Base-by-base conservation (phyloP, 495 filamentous ascomycete genomes). In the Oidiodendron maius region DNA sequence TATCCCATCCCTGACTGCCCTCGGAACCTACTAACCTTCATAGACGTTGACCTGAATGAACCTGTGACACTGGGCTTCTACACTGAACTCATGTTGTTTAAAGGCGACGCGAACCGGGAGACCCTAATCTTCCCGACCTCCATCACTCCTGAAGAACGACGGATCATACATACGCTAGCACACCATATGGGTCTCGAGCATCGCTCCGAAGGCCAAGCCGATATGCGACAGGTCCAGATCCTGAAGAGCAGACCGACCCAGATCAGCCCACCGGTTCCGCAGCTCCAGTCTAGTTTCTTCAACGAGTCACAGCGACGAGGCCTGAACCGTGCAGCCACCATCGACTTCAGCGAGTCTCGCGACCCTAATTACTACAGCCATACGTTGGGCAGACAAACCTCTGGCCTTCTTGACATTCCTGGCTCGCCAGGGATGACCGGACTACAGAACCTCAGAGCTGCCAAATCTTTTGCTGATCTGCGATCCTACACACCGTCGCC, bases 391-490 rank as follows among this genome's bases (percentile, higher is more conserved):
- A 75, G 86, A 39, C 87, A 91, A 56, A 77, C 77, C 26, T 78
- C 82, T 24, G 84, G 83, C 36, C 83, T 91, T 38, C 72, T 97
- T 35, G 88, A 90, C 36, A 81, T 95, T 47, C 77, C 91, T 16
- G 86, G 88, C 53, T 95, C 91, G 44, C 87, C 89, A 1, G 74
- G 76, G 15, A 48, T 74, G 16, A 58, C 55, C 50, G 51, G 48
- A 49, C 72, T 74, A 24, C 81, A 81, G 53, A 93, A 89, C 64
- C 78, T 98, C n/a, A 86, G 93, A 18, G 86, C 86, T 24, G 93
- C 94, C 53, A 97, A 97, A 70, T 96, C 91, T 17, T 95, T 95
- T 62, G 93, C 91, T 37, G 93, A 98, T 64, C 70, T 98, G 52
- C 86, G 91, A 50, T 93, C 91, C 2, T 94, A 91, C 66, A 95